Percentiles rank a stretch among this genome's conserved stretches.
Conservation (phyloP, 148 eudicot species). For the Diospyros lotus region DNA sequence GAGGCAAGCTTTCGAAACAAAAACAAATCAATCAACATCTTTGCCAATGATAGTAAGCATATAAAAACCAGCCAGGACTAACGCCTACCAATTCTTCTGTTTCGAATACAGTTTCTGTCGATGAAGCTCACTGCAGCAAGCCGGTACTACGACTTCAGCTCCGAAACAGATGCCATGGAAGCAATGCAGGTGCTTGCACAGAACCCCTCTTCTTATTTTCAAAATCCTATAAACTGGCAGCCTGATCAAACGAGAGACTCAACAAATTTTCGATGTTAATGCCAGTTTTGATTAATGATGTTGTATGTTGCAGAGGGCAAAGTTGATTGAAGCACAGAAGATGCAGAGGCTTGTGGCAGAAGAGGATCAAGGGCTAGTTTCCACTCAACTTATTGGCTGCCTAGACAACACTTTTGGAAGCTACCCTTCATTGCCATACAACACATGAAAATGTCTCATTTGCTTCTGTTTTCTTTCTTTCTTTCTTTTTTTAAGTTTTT, state of each 20-base stretch:
- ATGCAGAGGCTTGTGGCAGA: constrained; percentile 32
- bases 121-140: constrained; percentile 80
- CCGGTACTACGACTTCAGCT: constrained; percentile 47
- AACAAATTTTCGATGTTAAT: too few relatives aligned
- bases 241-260: too few relatives aligned
- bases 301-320: constrained; percentile 41
- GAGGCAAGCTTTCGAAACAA: constrained; percentile 40
- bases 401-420: constrained; percentile 48
- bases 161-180: constrained; percentile 33
- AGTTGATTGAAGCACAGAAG: constrained; percentile 46
- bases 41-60: too few relatives aligned
- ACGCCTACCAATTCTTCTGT: neutral
- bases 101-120: constrained; percentile 56
- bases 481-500: neutral
- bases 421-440: constrained; percentile 22
- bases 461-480: neutral
- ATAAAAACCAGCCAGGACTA: neutral
- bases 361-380: constrained; percentile 31
- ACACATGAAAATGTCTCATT: constrained; percentile 21
- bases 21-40: neutral
- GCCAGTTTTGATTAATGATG: neutral
- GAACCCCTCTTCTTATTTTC: neutral
- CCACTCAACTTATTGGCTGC: constrained; percentile 40
- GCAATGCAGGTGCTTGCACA: constrained; percentile 36
- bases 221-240: neutral